Evolutionary conservation across 1,284 basidiomycete species (phyloP).

Genomic region (Trichosporon sp.): DNA sequence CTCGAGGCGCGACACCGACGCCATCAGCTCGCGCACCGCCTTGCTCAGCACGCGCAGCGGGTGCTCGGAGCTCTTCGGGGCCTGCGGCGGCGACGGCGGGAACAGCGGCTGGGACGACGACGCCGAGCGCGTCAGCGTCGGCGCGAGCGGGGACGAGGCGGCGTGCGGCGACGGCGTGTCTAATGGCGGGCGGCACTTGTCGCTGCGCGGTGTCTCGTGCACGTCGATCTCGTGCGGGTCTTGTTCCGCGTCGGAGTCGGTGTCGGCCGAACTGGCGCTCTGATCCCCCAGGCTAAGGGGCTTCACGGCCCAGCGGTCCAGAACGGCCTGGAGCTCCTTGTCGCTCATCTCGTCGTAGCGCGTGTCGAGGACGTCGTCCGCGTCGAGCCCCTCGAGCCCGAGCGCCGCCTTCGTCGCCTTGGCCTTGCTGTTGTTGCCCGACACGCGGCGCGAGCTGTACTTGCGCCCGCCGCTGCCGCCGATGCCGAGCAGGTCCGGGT

Average conservation of each 20-base stretch:
- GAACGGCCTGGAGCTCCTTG: constrained; percentile 25
- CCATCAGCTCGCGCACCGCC: constrained; percentile 39
- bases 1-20: constrained; percentile 30
- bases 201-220: not conserved
- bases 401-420: constrained; percentile 18
- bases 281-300: not conserved
- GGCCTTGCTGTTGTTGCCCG: not conserved
- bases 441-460: not conserved
- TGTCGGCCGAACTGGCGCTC: not conserved
- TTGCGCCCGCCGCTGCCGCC: not conserved
- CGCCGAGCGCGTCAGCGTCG: not conserved
- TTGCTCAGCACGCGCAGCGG: constrained; percentile 35
- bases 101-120: constrained; percentile 28
- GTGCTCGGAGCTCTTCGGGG: constrained; percentile 19
- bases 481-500: constrained; percentile 11
- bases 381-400: constrained; percentile 33
- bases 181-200: not conserved
- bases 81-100: constrained; percentile 39
- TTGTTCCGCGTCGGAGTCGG: not conserved
- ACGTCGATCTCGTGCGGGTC: not conserved
- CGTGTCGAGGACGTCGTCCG: constrained; percentile 34
- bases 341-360: constrained; percentile 42
- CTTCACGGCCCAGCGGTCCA: constrained; percentile 10
- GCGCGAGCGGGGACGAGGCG: not conserved
- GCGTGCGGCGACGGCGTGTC: not conserved